These are phyloP conservation scores for Colletotrichum cordylinicola DNA, from an alignment of 2,329 filamentous ascomycete species.

Conservation along the genomic window DNA sequence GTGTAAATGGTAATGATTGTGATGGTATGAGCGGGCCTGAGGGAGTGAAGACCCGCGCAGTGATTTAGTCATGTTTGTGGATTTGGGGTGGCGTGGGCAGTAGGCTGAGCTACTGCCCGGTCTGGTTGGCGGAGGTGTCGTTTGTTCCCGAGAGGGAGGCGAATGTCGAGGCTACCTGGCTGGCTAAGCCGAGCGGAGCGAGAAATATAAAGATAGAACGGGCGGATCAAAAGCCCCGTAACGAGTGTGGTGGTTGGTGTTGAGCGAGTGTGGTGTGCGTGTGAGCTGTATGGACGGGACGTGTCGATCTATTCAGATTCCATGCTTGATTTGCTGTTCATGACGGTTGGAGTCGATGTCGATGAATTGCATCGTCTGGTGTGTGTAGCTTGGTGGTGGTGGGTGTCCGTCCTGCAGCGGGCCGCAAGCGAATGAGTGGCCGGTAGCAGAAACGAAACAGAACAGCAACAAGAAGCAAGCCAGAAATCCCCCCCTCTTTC, in stretches of 20 bases:
- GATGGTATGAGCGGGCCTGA: constrained; percentile 45
- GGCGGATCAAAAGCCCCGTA: constrained; percentile 1
- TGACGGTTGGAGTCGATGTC: background rate
- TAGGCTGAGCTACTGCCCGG: constrained; percentile 16
- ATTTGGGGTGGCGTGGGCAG: constrained; percentile 32
- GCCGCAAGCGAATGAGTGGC: background rate
- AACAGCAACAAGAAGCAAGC: background rate
- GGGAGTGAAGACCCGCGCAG: constrained; percentile 53
- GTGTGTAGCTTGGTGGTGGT: background rate
- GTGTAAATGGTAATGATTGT: constrained; percentile 37
- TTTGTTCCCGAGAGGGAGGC: constrained; percentile 14
- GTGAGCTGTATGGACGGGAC: background rate
- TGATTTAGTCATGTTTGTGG: constrained; percentile 50
- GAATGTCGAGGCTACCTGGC: background rate
- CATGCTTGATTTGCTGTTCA: constrained; percentile 19
- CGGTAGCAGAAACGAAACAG: background rate
- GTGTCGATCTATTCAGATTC: constrained; percentile 22
- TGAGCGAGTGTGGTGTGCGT: background rate
- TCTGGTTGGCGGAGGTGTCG: background rate
- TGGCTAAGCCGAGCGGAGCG: background rate
- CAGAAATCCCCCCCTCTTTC: background rate
- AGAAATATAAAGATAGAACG: constrained; percentile 7
- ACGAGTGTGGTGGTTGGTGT: constrained; percentile 9
- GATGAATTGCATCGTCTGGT: constrained; percentile 14
- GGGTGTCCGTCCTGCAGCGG: constrained; percentile 1